Evolutionary conservation across 2,329 filamentous ascomycete genomes (phyloP).

Genomic region (Colletotrichum phormii): DNA sequence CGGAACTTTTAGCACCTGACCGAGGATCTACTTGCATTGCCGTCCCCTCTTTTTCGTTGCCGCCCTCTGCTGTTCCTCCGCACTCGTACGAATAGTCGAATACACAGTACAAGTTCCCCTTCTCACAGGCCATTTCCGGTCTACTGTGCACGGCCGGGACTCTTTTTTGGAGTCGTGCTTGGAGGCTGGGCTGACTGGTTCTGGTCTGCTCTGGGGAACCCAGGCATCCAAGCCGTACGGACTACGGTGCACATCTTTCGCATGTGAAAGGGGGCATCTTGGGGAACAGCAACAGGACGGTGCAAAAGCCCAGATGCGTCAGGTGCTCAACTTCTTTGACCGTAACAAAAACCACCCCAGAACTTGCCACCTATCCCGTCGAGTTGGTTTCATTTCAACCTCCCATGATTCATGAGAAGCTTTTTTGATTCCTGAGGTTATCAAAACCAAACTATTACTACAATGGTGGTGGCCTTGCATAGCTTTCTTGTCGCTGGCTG

Average conservation of each 20-base stretch:
- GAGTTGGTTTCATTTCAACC: conserved; percentile 22
- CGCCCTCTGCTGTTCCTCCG: conserved; percentile 1
- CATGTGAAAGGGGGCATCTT: conserved; percentile 31
- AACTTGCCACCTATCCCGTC: conserved; percentile 19
- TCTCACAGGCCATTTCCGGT: background rate
- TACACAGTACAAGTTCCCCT: background rate
- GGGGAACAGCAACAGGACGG: background rate
- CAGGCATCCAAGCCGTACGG: background rate
- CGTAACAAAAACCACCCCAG: too few species aligned
- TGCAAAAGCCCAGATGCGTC: background rate
- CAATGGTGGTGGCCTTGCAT: background rate
- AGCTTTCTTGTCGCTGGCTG: background rate
- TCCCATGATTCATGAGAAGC: conserved; percentile 33
- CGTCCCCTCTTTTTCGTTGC: conserved; percentile 30
- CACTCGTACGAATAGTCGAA: background rate
- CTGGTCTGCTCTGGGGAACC: conserved; percentile 1
- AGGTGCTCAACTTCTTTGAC: conserved; percentile 5
- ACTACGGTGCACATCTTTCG: background rate
- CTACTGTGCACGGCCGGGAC: too few species aligned
- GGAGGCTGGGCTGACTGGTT: conserved; percentile 1
- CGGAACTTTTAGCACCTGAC: conserved; percentile 36
- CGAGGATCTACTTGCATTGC: conserved; percentile 30
- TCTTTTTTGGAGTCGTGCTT: background rate
- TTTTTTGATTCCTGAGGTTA: background rate
- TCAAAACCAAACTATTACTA: background rate